Percentiles rank a stretch among this genome's conserved stretches.
Conservation (phyloP, 2,329 filamentous ascomycete genomes). For the Orbilia ellipsospora region DNA sequence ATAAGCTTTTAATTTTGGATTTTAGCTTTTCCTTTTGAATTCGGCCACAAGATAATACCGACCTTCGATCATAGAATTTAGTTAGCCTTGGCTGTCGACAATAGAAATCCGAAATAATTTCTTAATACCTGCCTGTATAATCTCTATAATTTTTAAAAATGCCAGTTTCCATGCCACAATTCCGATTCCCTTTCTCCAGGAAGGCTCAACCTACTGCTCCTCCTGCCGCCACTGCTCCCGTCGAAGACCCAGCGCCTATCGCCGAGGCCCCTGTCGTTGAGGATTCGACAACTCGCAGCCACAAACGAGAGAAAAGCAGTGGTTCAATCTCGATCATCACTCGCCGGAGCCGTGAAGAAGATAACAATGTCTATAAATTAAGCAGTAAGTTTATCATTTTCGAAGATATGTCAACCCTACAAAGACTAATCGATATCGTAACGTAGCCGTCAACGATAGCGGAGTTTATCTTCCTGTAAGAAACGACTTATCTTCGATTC, state of each 20-base stretch:
- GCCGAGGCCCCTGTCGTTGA: constrained; percentile 7
- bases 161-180: constrained; percentile 54
- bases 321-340: constrained; percentile 39
- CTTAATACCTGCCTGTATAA: neutral
- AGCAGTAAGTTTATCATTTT: constrained; percentile 54
- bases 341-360: constrained; percentile 55
- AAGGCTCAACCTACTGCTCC: constrained; percentile 23
- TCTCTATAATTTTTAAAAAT: constrained; percentile 32
- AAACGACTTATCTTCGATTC: constrained; percentile 34
- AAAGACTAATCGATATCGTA: constrained; percentile 64
- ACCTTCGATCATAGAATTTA: constrained; percentile 2
- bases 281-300: constrained; percentile 37
- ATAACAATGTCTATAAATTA: constrained; percentile 58
- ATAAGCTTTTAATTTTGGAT: constrained; percentile 34
- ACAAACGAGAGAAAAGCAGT: constrained; percentile 48
- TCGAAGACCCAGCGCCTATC: constrained; percentile 24
- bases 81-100: constrained; percentile 12
- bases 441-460: constrained; percentile 96
- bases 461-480: constrained; percentile 92
- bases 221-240: constrained; percentile 9
- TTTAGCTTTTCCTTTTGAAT: constrained; percentile 21
- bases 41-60: constrained; percentile 23
- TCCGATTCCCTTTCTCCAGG: constrained; percentile 52
- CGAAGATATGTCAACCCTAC: neutral
- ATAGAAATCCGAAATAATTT: constrained; percentile 1